phyloP scores from a whole-genome alignment of 148 eudicot genomes.

The Gaultheria prostrata region DNA sequence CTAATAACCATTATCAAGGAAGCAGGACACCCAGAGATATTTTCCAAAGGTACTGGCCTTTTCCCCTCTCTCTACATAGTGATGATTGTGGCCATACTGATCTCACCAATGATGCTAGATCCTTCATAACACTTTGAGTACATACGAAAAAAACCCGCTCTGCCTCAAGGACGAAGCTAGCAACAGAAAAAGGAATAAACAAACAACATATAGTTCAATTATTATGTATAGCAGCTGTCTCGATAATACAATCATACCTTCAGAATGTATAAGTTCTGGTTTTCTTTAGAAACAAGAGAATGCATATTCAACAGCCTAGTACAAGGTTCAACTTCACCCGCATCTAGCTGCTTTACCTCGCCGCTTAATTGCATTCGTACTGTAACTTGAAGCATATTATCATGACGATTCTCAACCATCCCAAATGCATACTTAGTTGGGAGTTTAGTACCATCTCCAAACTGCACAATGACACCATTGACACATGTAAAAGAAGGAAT shows the following conservation, averaged over 20 bases:
- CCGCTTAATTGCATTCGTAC: constrained; percentile 66
- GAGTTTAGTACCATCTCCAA: constrained; percentile 37
- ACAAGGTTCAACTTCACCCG: constrained; percentile 36
- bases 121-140: not conserved
- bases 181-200: not conserved
- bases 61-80: too few species aligned
- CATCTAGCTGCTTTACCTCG: constrained; percentile 50
- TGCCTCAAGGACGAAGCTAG: too few species aligned
- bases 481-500: not conserved
- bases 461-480: constrained; percentile 42
- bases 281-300: constrained; percentile 38
- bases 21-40: too few species aligned
- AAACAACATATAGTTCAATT: not conserved
- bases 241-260: constrained; percentile 50
- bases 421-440: constrained; percentile 75
- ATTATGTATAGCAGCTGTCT: not conserved
- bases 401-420: constrained; percentile 71
- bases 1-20: too few species aligned
- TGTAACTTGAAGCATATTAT: constrained; percentile 30
- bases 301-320: constrained; percentile 57
- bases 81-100: too few species aligned
- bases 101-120: not conserved
- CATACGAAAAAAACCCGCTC: not conserved
- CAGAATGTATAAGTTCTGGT: constrained; percentile 28
- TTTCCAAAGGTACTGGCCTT: too few species aligned